phyloP scores from a whole-genome alignment of 495 filamentous ascomycete species.

The Penicillium canescens region DNA sequence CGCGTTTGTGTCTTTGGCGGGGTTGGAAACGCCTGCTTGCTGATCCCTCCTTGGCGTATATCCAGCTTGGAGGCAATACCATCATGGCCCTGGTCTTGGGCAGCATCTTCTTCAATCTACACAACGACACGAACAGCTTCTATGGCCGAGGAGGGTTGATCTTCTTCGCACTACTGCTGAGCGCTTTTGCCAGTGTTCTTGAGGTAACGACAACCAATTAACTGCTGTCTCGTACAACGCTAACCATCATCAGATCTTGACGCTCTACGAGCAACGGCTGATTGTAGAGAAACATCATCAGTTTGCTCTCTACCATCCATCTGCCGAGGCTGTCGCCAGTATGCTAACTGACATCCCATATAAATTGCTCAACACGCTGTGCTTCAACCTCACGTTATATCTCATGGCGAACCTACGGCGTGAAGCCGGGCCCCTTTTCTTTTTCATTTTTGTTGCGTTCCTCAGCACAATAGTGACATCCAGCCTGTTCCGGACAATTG shows the following conservation, averaged over 20 bases:
- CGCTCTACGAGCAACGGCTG: conserved; percentile 51
- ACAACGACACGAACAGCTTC: conserved; percentile 61
- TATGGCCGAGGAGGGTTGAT: conserved; percentile 73
- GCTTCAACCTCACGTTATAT: conserved; percentile 53
- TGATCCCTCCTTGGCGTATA: conserved; percentile 66
- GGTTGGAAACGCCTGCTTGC: conserved; percentile 52
- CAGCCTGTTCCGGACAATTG: conserved; percentile 53
- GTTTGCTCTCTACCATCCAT: conserved; percentile 61
- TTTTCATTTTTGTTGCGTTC: conserved; percentile 57
- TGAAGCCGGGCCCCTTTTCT: conserved; percentile 53
- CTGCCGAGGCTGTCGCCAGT: conserved; percentile 52
- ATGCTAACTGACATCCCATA: conserved; percentile 57
- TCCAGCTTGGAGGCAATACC: conserved; percentile 66
- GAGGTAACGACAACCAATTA: conserved; percentile 35
- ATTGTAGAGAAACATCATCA: conserved; percentile 61
- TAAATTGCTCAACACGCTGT: conserved; percentile 44
- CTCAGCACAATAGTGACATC: conserved; percentile 60
- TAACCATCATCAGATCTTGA: conserved; percentile 39
- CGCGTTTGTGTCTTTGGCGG: conserved; percentile 41
- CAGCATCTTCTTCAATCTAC: conserved; percentile 77
- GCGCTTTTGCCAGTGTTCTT: conserved; percentile 73
- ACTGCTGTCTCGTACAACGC: neutral
- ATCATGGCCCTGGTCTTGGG: conserved; percentile 74
- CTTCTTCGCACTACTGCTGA: conserved; percentile 82
- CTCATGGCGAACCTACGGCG: conserved; percentile 56